These are phyloP conservation scores for Capsicum pubescens DNA, from an alignment of 257 asterid species.

Conservation along the genomic window DNA sequence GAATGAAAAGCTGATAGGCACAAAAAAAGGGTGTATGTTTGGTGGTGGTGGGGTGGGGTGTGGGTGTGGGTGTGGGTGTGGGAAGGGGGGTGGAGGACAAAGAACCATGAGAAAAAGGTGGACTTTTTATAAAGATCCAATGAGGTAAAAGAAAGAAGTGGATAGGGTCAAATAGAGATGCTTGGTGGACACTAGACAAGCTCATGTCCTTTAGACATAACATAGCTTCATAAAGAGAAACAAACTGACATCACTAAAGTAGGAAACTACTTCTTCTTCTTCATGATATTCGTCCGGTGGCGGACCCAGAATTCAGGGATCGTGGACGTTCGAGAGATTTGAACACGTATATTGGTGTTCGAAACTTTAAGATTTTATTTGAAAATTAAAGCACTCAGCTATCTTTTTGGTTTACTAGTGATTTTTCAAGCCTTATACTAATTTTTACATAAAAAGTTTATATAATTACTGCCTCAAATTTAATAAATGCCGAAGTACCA, in stretches of 20 bases:
- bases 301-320: too few species aligned
- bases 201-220: slow-evolving; percentile 38
- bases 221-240: slow-evolving; percentile 44
- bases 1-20: not conserved
- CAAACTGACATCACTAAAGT: slow-evolving; percentile 34
- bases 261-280: not conserved
- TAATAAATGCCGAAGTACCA: too few species aligned
- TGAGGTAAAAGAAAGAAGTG: slow-evolving; percentile 8
- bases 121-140: slow-evolving; percentile 9
- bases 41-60: not conserved
- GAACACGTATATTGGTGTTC: too few species aligned
- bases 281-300: too few species aligned
- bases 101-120: not conserved
- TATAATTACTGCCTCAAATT: too few species aligned
- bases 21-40: not conserved
- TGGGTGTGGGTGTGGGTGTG: not conserved
- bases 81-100: not conserved
- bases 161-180: not conserved
- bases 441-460: too few species aligned
- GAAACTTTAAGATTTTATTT: too few species aligned
- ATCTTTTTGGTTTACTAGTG: too few species aligned
- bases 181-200: slow-evolving; percentile 36
- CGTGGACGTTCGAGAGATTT: too few species aligned
- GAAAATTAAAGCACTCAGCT: too few species aligned
- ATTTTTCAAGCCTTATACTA: too few species aligned